Conservation (phyloP, 768 basidiomycete genomes). For the Auricularia heimuer region DNA sequence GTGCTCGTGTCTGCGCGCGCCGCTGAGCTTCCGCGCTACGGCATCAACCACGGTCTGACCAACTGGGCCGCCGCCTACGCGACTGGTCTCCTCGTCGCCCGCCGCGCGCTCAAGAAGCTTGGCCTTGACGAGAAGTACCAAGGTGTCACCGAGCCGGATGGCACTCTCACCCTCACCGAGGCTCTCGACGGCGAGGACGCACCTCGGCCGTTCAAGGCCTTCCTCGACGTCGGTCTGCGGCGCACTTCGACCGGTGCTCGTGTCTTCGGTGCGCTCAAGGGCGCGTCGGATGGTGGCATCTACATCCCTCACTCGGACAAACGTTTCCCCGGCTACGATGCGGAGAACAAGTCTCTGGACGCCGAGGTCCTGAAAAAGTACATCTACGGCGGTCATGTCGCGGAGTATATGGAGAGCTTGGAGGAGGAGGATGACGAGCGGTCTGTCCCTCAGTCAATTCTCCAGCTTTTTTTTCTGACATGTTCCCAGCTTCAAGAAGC, state of each 20-base stretch:
- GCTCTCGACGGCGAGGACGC: constrained; percentile 83
- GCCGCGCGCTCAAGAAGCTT: constrained; percentile 89
- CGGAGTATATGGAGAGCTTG: constrained; percentile 98
- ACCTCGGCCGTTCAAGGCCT: constrained; percentile 97
- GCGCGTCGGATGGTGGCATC: constrained; percentile 94
- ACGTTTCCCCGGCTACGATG: constrained; percentile 96
- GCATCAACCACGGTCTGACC: constrained; percentile 95
- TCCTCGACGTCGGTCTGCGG: constrained; percentile 96
- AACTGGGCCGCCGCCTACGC: constrained; percentile 99
- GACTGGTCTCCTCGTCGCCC: constrained; percentile 89
- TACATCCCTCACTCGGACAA: constrained; percentile 96
- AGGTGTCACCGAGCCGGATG: constrained; percentile 87
- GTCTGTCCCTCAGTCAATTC: constrained; percentile 26
- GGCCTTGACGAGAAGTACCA: constrained; percentile 97
- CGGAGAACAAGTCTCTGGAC: constrained; percentile 86
- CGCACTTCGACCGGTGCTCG: constrained; percentile 97
- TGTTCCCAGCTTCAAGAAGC: constrained; percentile 74
- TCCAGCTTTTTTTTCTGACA: constrained; percentile 19
- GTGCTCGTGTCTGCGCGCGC: constrained; percentile 83
- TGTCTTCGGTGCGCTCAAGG: constrained; percentile 97
- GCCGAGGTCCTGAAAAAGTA: constrained; percentile 95
- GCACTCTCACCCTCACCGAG: constrained; percentile 75
- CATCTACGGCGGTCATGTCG: constrained; percentile 94
- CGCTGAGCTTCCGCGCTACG: constrained; percentile 86
- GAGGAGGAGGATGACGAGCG: constrained; percentile 99